Percentiles rank a stretch among this genome's conserved stretches.
Evolutionary conservation across 768 basidiomycete genomes (phyloP).

Genomic region (Mycena floridula): DNA sequence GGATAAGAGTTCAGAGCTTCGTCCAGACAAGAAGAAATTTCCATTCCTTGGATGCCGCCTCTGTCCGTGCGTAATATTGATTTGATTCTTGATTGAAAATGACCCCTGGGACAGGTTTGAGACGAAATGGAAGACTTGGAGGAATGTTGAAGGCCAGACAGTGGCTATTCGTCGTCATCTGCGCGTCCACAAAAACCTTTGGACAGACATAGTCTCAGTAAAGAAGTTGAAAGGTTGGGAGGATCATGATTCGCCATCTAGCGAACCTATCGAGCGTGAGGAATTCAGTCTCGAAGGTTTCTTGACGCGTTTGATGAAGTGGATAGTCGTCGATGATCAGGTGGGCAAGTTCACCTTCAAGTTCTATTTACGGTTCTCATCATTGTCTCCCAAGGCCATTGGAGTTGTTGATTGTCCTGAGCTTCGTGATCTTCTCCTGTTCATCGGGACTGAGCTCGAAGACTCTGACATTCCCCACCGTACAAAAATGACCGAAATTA

Average conservation of each 20-base stretch:
- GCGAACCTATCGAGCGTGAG: background rate
- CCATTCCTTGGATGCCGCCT: slow-evolving; percentile 6
- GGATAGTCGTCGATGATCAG: slow-evolving; percentile 26
- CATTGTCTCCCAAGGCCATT: slow-evolving; percentile 21
- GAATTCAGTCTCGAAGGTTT: slow-evolving; percentile 18
- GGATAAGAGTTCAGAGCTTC: slow-evolving; percentile 2
- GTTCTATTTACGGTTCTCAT: background rate
- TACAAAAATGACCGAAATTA: slow-evolving; percentile 20
- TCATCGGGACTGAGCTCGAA: slow-evolving; percentile 13
- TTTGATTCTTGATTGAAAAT: background rate
- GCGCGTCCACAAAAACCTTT: background rate
- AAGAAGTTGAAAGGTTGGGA: slow-evolving; percentile 1
- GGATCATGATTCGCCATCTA: background rate
- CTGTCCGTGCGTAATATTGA: slow-evolving; percentile 4
- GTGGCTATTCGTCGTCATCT: background rate
- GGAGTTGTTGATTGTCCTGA: slow-evolving; percentile 29
- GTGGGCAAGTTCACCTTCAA: slow-evolving; percentile 14
- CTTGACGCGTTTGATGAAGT: slow-evolving; percentile 10
- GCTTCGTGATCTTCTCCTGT: slow-evolving; percentile 24
- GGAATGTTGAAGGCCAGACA: slow-evolving; percentile 1
- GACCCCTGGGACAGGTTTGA: background rate
- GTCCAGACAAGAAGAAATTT: slow-evolving; percentile 15
- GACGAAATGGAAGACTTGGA: slow-evolving; percentile 12
- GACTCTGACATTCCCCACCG: slow-evolving; percentile 29
- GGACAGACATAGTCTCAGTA: background rate